Percentiles rank a stretch among this genome's conserved stretches.
Conservation (phyloP, 768 basidiomycete genomes). For the Termitomyces sp. region DNA sequence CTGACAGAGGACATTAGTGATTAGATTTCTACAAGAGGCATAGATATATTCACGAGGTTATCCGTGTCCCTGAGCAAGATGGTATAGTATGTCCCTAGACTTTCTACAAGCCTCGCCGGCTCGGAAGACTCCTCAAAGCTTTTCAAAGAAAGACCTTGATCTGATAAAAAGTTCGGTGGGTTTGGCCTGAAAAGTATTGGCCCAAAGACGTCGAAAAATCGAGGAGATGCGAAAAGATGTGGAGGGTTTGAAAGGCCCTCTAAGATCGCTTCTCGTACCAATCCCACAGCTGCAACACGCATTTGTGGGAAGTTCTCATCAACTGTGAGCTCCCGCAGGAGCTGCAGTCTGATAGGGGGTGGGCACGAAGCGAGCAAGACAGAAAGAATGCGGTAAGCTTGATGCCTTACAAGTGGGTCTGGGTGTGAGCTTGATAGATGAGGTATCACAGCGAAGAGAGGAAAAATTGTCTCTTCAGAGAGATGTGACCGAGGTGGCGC, state of each 20-base stretch:
- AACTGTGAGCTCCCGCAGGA: conserved; percentile 48
- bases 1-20: conserved; percentile 23
- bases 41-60: conserved; percentile 40
- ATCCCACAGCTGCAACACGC: conserved; percentile 60
- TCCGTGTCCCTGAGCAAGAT: conserved; percentile 50
- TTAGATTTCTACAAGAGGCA: not conserved
- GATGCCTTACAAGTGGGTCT: conserved; percentile 51
- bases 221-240: conserved; percentile 48
- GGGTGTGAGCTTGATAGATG: conserved; percentile 58
- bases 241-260: conserved; percentile 35
- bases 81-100: conserved; percentile 64
- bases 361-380: conserved; percentile 45
- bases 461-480: conserved; percentile 39
- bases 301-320: conserved; percentile 57
- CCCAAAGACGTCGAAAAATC: conserved; percentile 55
- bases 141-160: conserved; percentile 26
- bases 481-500: conserved; percentile 18
- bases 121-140: conserved; percentile 55
- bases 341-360: conserved; percentile 43
- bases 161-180: conserved; percentile 46
- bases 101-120: conserved; percentile 57
- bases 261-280: conserved; percentile 64
- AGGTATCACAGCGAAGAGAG: conserved; percentile 47
- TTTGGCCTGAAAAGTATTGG: conserved; percentile 53
- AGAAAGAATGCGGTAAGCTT: conserved; percentile 56